phyloP scores from a whole-genome alignment of 2,329 filamentous ascomycete species.

The Septoria linicola region DNA sequence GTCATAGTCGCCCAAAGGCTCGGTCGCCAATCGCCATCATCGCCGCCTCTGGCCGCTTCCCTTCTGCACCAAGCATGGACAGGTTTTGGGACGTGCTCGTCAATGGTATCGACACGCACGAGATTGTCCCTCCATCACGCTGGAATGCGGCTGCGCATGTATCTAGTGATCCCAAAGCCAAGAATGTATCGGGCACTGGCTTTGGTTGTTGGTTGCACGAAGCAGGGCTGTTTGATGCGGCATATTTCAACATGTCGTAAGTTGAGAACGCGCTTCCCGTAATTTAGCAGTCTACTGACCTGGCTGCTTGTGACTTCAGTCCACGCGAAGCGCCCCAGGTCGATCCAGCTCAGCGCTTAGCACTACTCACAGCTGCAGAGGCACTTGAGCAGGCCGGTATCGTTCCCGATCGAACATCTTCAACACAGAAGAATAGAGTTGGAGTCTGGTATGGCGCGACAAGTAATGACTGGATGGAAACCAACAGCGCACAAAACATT shows the following conservation, averaged over 20 bases:
- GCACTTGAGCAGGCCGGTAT: conserved; percentile 31
- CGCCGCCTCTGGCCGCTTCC: conserved; percentile 31
- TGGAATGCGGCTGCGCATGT: conserved; percentile 43
- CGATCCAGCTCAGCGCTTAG: conserved; percentile 29
- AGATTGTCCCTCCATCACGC: conserved; percentile 22
- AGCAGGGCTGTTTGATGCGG: conserved; percentile 42
- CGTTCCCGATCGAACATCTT: conserved; percentile 33
- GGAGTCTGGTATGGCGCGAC: conserved; percentile 38
- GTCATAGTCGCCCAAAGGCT: conserved; percentile 10
- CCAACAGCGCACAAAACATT: conserved; percentile 27
- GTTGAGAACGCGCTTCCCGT: not conserved
- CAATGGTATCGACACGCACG: conserved; percentile 21
- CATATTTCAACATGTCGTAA: conserved; percentile 43
- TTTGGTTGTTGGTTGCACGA: conserved; percentile 41
- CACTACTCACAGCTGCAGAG: conserved; percentile 32
- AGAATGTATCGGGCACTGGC: conserved; percentile 22
- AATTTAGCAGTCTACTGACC: not conserved
- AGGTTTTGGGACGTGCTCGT: conserved; percentile 30
- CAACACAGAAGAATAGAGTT: conserved; percentile 32
- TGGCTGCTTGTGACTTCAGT: not conserved
- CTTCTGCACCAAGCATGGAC: conserved; percentile 24
- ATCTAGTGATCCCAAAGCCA: conserved; percentile 37
- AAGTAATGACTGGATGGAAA: conserved; percentile 35
- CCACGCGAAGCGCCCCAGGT: conserved; percentile 31
- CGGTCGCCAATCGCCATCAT: conserved; percentile 29